These are phyloP conservation scores for Solanum verrucosum DNA, from an alignment of 257 asterid genomes.

Conservation along the genomic window DNA sequence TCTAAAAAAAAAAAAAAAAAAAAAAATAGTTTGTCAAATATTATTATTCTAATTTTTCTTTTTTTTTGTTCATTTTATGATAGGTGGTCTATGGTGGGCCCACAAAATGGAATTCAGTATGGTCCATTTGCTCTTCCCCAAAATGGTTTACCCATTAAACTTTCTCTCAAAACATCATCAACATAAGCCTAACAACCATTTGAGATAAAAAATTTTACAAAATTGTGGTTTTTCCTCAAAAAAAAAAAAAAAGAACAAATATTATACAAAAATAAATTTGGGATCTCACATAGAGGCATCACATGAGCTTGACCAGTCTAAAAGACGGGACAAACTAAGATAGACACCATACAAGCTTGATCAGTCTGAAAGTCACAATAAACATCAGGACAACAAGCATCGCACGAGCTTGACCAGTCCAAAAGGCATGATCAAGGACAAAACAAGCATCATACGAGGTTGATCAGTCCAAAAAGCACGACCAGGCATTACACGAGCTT, in stretches of 20 bases:
- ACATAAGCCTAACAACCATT: not conserved
- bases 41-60: not conserved
- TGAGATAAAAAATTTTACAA: not conserved
- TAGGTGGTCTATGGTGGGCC: slow-evolving; percentile 89
- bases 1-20: not conserved
- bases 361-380: not conserved
- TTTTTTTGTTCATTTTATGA: slow-evolving; percentile 3
- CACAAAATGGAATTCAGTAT: slow-evolving; percentile 88
- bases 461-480: not conserved
- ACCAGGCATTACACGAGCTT: not conserved
- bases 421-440: not conserved
- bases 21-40: slow-evolving; percentile 11
- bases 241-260: not conserved
- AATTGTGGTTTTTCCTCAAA: not conserved
- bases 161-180: slow-evolving; percentile 32
- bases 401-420: not conserved
- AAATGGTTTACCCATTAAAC: slow-evolving; percentile 83
- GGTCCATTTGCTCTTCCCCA: slow-evolving; percentile 98
- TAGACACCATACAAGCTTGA: not conserved
- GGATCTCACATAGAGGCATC: not conserved
- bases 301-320: not conserved
- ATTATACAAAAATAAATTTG: not conserved
- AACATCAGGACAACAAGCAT: not conserved
- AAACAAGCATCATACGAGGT: not conserved
- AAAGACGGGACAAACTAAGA: not conserved